Conservation (phyloP, 1,284 basidiomycete species). For the Ceratobasidium sp. region DNA sequence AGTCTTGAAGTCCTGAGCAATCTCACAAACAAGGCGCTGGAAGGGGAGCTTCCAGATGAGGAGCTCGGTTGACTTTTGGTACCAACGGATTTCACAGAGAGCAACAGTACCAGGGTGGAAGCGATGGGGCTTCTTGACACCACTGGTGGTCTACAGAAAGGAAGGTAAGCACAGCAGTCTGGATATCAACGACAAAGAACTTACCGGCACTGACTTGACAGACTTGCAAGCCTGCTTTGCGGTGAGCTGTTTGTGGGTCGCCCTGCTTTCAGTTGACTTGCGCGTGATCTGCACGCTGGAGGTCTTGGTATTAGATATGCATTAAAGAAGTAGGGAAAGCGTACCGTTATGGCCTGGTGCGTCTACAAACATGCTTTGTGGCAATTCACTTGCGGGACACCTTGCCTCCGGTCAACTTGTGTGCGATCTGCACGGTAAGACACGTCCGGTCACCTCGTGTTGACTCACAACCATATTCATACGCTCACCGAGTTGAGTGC, state of each 20-base stretch:
- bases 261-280: constrained; percentile 69
- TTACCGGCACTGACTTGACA: constrained; percentile 61
- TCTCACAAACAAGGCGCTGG: constrained; percentile 79
- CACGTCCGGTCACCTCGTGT: too few relatives aligned
- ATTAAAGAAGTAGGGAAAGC: too few relatives aligned
- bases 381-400: constrained; percentile 63
- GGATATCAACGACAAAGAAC: constrained; percentile 43
- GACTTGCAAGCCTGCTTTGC: constrained; percentile 58
- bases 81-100: constrained; percentile 84
- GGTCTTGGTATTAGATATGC: too few relatives aligned
- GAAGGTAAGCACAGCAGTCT: background rate
- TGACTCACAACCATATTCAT: too few relatives aligned
- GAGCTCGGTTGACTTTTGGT: constrained; percentile 84
- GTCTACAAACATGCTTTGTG: constrained; percentile 63
- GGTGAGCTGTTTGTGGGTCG: constrained; percentile 62
- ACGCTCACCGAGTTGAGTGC: too few relatives aligned
- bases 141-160: constrained; percentile 64
- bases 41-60: constrained; percentile 80
- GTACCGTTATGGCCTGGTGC: too few relatives aligned
- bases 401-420: constrained; percentile 69
- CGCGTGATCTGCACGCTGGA: constrained; percentile 75
- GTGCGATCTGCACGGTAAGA: constrained; percentile 65
- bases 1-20: constrained; percentile 63
- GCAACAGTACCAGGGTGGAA: constrained; percentile 79
- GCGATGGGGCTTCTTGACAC: constrained; percentile 82